A percentile compares a stretch with the other conserved stretches of the same genome.
Evolutionary conservation across 2,329 filamentous ascomycete species (phyloP).

Genomic region (Amesomyces nigricolor): DNA sequence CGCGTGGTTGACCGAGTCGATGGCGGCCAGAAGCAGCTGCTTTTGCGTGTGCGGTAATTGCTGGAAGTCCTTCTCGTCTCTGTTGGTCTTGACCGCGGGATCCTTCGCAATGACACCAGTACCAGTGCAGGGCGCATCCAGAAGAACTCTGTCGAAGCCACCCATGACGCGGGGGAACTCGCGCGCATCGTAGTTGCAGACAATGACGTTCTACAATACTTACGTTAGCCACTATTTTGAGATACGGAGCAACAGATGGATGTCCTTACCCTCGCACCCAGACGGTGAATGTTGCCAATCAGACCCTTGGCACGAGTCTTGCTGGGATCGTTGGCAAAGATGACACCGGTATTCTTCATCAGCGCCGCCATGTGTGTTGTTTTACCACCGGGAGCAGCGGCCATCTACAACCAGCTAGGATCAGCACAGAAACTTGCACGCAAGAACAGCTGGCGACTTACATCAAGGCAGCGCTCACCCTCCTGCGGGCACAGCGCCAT

Average conservation of each 20-base stretch:
- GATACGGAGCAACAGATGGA: neutral
- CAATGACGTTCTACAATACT: slow-evolving; percentile 64
- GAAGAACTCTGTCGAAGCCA: slow-evolving; percentile 88
- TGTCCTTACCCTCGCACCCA: slow-evolving; percentile 61
- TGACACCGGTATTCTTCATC: slow-evolving; percentile 94
- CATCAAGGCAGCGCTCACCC: slow-evolving; percentile 80
- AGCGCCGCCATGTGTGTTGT: slow-evolving; percentile 93
- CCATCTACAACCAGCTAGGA: slow-evolving; percentile 55
- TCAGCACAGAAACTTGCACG: neutral
- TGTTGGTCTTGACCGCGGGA: slow-evolving; percentile 95
- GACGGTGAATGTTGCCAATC: slow-evolving; percentile 94
- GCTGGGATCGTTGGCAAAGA: slow-evolving; percentile 95
- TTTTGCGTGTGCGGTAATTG: slow-evolving; percentile 91
- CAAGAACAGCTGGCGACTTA: neutral
- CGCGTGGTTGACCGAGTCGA: slow-evolving; percentile 87
- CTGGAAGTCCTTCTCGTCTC: slow-evolving; percentile 92
- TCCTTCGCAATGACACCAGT: slow-evolving; percentile 98
- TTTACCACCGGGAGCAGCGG: slow-evolving; percentile 91
- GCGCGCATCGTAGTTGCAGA: slow-evolving; percentile 91
- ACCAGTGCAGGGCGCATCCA: slow-evolving; percentile 88
- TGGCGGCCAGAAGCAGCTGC: slow-evolving; percentile 84
- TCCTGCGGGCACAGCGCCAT: slow-evolving; percentile 96
- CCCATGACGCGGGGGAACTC: slow-evolving; percentile 93
- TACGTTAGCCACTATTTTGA: neutral
- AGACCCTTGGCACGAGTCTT: slow-evolving; percentile 91